phyloP scores from a whole-genome alignment of 1,284 basidiomycete genomes.

The Marasmius oreades region DNA sequence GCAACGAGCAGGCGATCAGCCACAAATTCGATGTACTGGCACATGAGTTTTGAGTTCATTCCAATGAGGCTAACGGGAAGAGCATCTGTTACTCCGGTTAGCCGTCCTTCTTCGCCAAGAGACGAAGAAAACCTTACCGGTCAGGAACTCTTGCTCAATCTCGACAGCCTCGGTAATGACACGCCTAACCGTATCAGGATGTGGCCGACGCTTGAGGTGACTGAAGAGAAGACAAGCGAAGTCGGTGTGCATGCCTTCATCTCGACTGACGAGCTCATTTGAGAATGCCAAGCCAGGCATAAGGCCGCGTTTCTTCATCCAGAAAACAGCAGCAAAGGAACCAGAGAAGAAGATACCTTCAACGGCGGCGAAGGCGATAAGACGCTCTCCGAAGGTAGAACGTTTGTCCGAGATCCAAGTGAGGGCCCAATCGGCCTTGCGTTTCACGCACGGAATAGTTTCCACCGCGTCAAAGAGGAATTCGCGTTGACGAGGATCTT shows the following conservation, averaged over 20 bases:
- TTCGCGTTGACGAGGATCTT: slow-evolving; percentile 80
- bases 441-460: slow-evolving; percentile 88
- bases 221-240: slow-evolving; percentile 95
- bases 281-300: slow-evolving; percentile 99
- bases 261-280: slow-evolving; percentile 95
- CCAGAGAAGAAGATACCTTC: slow-evolving; percentile 99
- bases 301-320: slow-evolving; percentile 97
- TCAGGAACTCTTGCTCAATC: slow-evolving; percentile 69
- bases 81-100: slow-evolving; percentile 35
- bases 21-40: slow-evolving; percentile 85
- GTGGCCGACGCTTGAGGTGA: slow-evolving; percentile 68
- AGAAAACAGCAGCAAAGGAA: slow-evolving; percentile 95
- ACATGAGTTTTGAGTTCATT: slow-evolving; percentile 71
- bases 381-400: slow-evolving; percentile 87
- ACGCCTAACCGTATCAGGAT: slow-evolving; percentile 57
- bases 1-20: slow-evolving; percentile 81
- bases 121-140: slow-evolving; percentile 30
- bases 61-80: slow-evolving; percentile 54
- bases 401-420: slow-evolving; percentile 85
- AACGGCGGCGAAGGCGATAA: slow-evolving; percentile 94
- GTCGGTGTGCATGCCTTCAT: slow-evolving; percentile 98
- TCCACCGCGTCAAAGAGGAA: slow-evolving; percentile 94
- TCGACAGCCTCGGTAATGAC: slow-evolving; percentile 73
- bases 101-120: not conserved
- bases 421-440: slow-evolving; percentile 93